Percentiles rank a stretch among this genome's conserved stretches.
Evolutionary conservation across 2,329 filamentous ascomycete species (phyloP).

Genomic region (Samsoniella hepiali): DNA sequence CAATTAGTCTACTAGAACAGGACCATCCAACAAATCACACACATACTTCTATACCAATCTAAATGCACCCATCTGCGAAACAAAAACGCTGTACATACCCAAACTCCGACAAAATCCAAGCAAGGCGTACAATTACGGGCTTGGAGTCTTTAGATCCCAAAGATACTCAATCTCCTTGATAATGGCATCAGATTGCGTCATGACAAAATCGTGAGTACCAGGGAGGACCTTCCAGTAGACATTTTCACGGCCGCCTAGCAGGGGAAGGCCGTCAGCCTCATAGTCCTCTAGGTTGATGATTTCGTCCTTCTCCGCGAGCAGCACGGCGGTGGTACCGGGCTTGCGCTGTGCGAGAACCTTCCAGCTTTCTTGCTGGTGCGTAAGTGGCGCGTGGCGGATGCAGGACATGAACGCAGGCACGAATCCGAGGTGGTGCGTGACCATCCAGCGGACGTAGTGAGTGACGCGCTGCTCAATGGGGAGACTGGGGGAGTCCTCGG

Average conservation of each 20-base stretch:
- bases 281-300: constrained; percentile 53
- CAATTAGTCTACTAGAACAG: background rate
- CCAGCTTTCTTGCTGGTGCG: constrained; percentile 52
- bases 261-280: constrained; percentile 45
- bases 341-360: constrained; percentile 40
- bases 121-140: background rate
- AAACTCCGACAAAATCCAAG: background rate
- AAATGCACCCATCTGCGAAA: background rate
- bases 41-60: background rate
- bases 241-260: constrained; percentile 48
- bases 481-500: constrained; percentile 25
- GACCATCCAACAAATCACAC: background rate
- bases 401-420: constrained; percentile 58
- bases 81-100: background rate
- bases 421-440: constrained; percentile 54
- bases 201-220: constrained; percentile 60
- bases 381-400: constrained; percentile 52
- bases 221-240: constrained; percentile 51
- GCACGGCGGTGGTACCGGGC: constrained; percentile 45
- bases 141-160: constrained; percentile 35
- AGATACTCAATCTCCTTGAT: constrained; percentile 46
- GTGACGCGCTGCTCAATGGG: constrained; percentile 47
- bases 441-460: constrained; percentile 56
- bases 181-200: constrained; percentile 48
- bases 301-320: constrained; percentile 51